These are phyloP conservation scores for Cryphonectria naterciae DNA, from an alignment of 2,329 filamentous ascomycete species.

Conservation along the genomic window DNA sequence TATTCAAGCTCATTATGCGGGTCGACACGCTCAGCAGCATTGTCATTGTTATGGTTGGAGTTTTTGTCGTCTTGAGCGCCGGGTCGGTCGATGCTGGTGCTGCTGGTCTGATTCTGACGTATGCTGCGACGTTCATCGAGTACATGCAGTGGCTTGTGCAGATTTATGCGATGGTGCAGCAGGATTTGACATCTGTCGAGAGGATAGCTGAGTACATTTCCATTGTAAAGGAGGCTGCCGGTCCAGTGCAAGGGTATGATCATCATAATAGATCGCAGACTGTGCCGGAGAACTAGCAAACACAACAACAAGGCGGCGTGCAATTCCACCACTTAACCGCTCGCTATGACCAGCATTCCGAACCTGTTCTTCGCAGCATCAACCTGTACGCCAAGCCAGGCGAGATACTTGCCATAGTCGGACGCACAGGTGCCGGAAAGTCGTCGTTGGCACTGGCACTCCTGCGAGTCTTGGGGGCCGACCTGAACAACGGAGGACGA, in stretches of 20 bases:
- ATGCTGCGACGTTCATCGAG: conserved; percentile 32
- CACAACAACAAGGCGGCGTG: conserved; percentile 20
- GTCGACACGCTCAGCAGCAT: background rate
- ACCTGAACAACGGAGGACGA: conserved; percentile 10
- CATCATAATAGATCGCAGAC: background rate
- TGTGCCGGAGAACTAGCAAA: conserved; percentile 27
- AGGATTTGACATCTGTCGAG: conserved; percentile 22
- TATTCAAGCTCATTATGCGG: conserved; percentile 53
- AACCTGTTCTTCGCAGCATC: conserved; percentile 29
- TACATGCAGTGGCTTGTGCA: conserved; percentile 21
- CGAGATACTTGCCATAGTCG: conserved; percentile 29
- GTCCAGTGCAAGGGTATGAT: too few species aligned
- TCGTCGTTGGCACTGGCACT: conserved; percentile 26
- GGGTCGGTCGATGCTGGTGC: background rate
- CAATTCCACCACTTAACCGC: conserved; percentile 27
- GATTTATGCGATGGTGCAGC: conserved; percentile 19
- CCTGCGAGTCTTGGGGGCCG: conserved; percentile 28
- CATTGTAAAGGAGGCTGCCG: background rate
- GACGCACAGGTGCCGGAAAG: conserved; percentile 26
- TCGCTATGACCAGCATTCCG: conserved; percentile 23
- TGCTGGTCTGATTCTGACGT: background rate
- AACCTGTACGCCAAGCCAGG: conserved; percentile 22
- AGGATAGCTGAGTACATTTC: conserved; percentile 6
- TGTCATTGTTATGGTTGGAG: background rate
- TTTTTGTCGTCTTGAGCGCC: background rate